Evolutionary conservation across 495 filamentous ascomycete genomes (phyloP).

Genomic region (Trichoderma orchidacearum): DNA sequence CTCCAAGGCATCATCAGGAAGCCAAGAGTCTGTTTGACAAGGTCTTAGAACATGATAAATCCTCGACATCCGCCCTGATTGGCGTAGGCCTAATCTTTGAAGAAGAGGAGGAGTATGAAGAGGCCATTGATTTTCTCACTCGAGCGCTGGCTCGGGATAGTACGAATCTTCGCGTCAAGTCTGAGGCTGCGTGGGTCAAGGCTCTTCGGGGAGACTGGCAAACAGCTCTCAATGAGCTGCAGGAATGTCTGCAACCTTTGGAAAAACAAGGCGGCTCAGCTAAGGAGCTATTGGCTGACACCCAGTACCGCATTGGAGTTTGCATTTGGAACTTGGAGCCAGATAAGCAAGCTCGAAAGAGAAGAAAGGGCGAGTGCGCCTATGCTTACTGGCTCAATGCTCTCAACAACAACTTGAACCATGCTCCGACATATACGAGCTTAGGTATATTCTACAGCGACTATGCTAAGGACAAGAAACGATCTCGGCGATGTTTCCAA

Average conservation of each 20-base stretch:
- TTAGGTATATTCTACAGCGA: conserved; percentile 93
- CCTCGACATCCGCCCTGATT: conserved; percentile 67
- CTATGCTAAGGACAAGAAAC: conserved; percentile 70
- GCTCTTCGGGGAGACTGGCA: conserved; percentile 65
- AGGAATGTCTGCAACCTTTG: conserved; percentile 50
- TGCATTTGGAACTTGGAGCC: conserved; percentile 77
- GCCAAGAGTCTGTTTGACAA: conserved; percentile 70
- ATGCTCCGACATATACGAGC: conserved; percentile 82
- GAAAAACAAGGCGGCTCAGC: conserved; percentile 29
- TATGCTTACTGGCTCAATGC: conserved; percentile 75
- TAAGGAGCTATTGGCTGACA: conserved; percentile 65
- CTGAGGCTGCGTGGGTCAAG: conserved; percentile 82
- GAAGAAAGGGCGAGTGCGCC: conserved; percentile 48
- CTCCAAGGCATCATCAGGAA: conserved; percentile 79
- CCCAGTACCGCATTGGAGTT: conserved; percentile 74
- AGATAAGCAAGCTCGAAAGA: conserved; percentile 56
- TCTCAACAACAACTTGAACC: conserved; percentile 77
- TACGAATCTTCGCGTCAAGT: conserved; percentile 57
- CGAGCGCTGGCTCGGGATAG: conserved; percentile 59
- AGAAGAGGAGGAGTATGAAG: conserved; percentile 74
- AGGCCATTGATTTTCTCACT: conserved; percentile 64
- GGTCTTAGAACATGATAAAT: conserved; percentile 57
- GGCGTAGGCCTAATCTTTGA: conserved; percentile 84
- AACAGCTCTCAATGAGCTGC: conserved; percentile 49
- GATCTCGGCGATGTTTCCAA: conserved; percentile 84